Evolutionary conservation across 352 stramenopile species (phyloP).

Genomic region (Phytophthora constricta): DNA sequence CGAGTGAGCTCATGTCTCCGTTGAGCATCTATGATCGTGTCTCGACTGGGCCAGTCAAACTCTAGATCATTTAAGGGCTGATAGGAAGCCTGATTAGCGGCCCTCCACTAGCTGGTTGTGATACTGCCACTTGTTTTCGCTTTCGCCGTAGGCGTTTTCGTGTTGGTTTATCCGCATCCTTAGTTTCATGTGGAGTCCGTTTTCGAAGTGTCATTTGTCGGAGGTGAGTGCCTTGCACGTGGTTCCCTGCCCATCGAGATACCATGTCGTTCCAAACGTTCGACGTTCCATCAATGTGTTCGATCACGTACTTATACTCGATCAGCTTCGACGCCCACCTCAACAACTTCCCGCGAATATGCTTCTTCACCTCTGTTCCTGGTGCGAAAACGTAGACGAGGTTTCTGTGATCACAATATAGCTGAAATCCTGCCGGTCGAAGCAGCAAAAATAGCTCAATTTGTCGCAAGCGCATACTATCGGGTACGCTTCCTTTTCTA

Average conservation of each 20-base stretch:
- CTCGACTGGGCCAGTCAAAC: slow-evolving; percentile 9
- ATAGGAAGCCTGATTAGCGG: too few relatives aligned
- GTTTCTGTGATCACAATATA: not conserved
- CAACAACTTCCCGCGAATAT: not conserved
- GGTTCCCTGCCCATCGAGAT: not conserved
- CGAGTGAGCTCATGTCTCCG: not conserved
- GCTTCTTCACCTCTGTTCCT: not conserved
- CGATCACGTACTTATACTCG: not conserved
- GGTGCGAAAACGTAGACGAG: not conserved
- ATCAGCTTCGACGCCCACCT: not conserved
- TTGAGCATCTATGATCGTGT: not conserved
- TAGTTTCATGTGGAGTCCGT: not conserved
- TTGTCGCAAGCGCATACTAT: not conserved
- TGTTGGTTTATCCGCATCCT: not conserved
- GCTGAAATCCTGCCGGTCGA: not conserved
- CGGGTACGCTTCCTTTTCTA: not conserved
- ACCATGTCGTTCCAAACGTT: slow-evolving; percentile 13
- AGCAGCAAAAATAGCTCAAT: not conserved
- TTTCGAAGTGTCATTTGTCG: not conserved
- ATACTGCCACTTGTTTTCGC: not conserved
- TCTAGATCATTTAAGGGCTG: not conserved
- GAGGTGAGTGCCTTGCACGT: not conserved
- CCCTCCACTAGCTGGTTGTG: not conserved
- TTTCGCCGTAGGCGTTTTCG: not conserved
- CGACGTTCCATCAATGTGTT: not conserved